Evolutionary conservation across 2,329 filamentous ascomycete species (phyloP).

Genomic region (Penicillium sp.): DNA sequence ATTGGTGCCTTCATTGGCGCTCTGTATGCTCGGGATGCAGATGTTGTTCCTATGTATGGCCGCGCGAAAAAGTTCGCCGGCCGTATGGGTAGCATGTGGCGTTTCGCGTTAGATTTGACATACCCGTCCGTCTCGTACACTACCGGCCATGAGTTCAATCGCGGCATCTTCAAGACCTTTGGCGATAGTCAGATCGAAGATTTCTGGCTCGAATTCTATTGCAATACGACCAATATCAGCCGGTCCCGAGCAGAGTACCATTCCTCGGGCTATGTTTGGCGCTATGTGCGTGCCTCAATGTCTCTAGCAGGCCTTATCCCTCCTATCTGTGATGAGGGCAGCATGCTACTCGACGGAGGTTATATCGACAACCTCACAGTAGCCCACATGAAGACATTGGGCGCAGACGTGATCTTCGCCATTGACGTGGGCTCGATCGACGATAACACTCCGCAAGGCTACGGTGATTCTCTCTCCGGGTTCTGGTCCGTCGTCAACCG

Average conservation of each 20-base stretch:
- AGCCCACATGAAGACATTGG: constrained; percentile 93
- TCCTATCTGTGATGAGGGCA: constrained; percentile 93
- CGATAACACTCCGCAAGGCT: constrained; percentile 87
- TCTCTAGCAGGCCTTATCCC: constrained; percentile 90
- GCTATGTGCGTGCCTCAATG: constrained; percentile 96
- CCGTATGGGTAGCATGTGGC: constrained; percentile 99
- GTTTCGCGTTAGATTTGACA: constrained; percentile 94
- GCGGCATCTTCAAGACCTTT: constrained; percentile 98
- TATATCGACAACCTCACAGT: constrained; percentile 98
- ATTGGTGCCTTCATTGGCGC: constrained; percentile 96
- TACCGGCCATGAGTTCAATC: constrained; percentile 97
- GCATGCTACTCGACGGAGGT: constrained; percentile 93
- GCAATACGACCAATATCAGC: constrained; percentile 98
- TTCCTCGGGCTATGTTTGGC: constrained; percentile 95
- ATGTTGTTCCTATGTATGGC: constrained; percentile 95
- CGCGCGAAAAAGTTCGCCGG: constrained; percentile 96
- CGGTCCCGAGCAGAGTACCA: constrained; percentile 91
- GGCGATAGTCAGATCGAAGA: constrained; percentile 97
- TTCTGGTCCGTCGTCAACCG: constrained; percentile 94
- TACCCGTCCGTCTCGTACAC: constrained; percentile 98
- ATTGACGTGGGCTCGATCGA: constrained; percentile 93
- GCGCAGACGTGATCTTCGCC: constrained; percentile 92
- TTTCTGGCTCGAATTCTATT: constrained; percentile 98
- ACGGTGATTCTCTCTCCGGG: constrained; percentile 91
- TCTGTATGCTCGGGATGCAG: constrained; percentile 92